Evolutionary conservation across 352 stramenopile species (phyloP), one percentile per base, ranked within the genome.

Genomic region (Phytopythium oedochilum): DNA sequence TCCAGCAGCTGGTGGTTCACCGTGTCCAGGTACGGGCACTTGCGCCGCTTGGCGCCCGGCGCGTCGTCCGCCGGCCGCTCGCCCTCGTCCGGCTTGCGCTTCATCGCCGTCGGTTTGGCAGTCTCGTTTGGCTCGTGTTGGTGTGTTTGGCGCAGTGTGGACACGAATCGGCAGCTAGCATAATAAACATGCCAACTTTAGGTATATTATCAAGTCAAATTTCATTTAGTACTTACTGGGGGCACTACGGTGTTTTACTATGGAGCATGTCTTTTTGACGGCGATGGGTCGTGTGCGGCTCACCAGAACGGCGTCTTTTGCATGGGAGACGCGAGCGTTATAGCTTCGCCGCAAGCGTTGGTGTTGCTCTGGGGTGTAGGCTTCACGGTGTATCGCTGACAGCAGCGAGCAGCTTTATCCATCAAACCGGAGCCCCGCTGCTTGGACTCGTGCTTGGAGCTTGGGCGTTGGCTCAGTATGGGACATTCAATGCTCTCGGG

Each of bases 11-110:
- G 89, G 60, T 97, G 90, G 68, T 99, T 96, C 53, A 99, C 93
- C 12, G 96, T 99, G 80, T 99, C 97, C 35, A 99, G 75, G 71
- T 99, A 99, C 47, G 97, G 97, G 66, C 97, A 99, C 66, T 96
- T 96, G 63, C 83, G 83, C 44, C 85, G 83, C 69, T 92, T 94
- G 40, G 58, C 53, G 36, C 61, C 38, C 18, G 26, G 44, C 25
- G 62, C 47, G 25, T 23, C 38, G 22, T 22, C 40, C 25, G 34
- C 40, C 48, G 32, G 49, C 12, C 45, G 67, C 15, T 31, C 57
- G 17, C 25, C 53, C 12, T 58, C 57, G 42, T 31, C 63, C 43
- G 68, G 68, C 46, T 75, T 77, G 28, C 78, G 75, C 79, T 90
- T 90, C 61, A 60, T 76, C 18, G 26, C 31, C 43, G 29, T 48